Base-by-base conservation (phyloP, 2,329 filamentous ascomycete species). In the Aspergillus calidoustus region DNA sequence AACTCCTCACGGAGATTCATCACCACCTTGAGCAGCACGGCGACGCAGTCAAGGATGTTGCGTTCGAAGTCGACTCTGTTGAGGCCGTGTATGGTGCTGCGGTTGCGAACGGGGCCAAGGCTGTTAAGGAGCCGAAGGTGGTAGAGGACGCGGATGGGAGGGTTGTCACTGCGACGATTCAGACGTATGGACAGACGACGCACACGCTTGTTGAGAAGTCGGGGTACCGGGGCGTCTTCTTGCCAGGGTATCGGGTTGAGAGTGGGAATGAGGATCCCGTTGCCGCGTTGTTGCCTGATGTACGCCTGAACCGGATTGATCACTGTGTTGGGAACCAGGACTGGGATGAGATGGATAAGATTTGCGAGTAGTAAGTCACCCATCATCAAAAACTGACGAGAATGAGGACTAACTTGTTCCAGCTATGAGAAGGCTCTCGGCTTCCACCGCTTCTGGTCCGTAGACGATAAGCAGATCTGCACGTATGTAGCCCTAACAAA, bases 301-400 rank as follows among this genome's bases (percentile, higher is more conserved):
- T 96, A 15, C 77, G 82, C 9, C 85, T 97, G 58, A 84, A 86
- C 64, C 87, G 87, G 68, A 93, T 98, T 79, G 94, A 98, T 80
- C 94, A 98, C 84, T 97, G 94, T 78, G 94, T 98, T 69, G 94
- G 94, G 68, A 97, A 98, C 83, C 93, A 97, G 82, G 90, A 92
- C 78, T 97, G 94, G 94, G 84, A 93, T 77, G 89, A 93, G 77
- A 96, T 98, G 86, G 84, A 89, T 60, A 80, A 81, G 52, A 80
- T 84, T 23, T 89, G 87, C 73, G 82, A 84, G 61, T 89, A 87
- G 81, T 83, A 74, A n/a, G 7, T 53, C 25, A 11, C 34, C 4
- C 7, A 15, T 31, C 8, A 1, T n/a, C 5, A 17, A n/a, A 43
- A 22, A 7, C 28, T 66, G 43, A 66, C 49, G 13, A 28, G 25